A percentile compares a stretch with the other conserved stretches of the same genome.
phyloP scores from a whole-genome alignment of 2,329 filamentous ascomycete genomes.

The Nectriaceae sp. region DNA sequence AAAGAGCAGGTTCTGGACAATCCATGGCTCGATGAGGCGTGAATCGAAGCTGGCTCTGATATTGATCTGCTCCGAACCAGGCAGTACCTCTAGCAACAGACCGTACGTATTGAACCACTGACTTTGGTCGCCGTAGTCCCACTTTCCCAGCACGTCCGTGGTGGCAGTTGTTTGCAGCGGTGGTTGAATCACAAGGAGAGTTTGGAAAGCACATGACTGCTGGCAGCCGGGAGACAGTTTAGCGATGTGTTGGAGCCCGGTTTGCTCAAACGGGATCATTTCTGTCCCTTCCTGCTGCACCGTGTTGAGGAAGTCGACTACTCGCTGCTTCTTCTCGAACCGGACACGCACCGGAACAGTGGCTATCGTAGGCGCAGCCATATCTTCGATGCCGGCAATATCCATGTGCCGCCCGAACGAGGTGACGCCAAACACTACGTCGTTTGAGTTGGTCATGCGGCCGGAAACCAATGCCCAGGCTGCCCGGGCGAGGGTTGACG shows the following conservation, averaged over 20 bases:
- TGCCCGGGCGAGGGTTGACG: background rate
- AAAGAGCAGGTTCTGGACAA: background rate
- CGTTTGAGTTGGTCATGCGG: background rate
- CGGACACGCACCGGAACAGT: constrained; percentile 1
- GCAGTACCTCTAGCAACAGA: background rate
- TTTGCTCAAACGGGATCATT: background rate
- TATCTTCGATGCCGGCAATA: background rate
- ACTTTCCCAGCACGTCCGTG: too few relatives aligned
- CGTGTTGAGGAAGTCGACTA: background rate
- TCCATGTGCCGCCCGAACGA: background rate
- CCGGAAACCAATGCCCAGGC: background rate
- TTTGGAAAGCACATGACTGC: background rate
- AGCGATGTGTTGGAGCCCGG: constrained; percentile 16
- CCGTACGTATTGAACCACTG: background rate
- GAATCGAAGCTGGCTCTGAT: constrained; percentile 27
- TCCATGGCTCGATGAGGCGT: constrained; percentile 17
- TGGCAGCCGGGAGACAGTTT: background rate
- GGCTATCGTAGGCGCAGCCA: background rate
- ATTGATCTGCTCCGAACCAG: constrained; percentile 11
- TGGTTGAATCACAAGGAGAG: background rate
- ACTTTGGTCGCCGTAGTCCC: background rate
- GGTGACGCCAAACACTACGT: background rate
- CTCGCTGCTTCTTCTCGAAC: background rate
- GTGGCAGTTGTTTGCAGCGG: background rate
- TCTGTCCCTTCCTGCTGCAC: background rate